These are phyloP conservation scores for Eutypella sp. DNA, from an alignment of 2,329 filamentous ascomycete genomes.

Conservation along the genomic window DNA sequence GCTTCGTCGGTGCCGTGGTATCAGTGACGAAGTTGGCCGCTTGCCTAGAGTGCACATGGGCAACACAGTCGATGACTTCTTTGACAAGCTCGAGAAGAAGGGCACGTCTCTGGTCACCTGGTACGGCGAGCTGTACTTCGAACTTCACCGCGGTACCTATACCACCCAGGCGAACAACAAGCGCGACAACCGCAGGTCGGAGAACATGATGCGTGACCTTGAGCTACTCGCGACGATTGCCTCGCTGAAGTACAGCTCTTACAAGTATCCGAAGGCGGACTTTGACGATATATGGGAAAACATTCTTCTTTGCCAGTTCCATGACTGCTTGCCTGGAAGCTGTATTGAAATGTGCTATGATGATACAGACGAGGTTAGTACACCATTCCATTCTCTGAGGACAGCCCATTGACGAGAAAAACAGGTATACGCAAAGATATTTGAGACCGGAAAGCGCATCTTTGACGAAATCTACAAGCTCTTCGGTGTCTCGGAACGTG, in stretches of 20 bases:
- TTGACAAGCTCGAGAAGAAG: constrained; percentile 77
- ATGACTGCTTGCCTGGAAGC: constrained; percentile 92
- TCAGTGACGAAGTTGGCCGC: constrained; percentile 79
- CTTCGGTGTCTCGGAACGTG: constrained; percentile 55
- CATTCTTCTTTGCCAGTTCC: constrained; percentile 90
- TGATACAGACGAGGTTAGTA: constrained; percentile 72
- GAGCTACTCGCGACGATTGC: constrained; percentile 85
- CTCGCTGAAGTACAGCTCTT: constrained; percentile 64
- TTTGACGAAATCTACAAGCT: constrained; percentile 64
- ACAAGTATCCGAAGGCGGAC: constrained; percentile 90
- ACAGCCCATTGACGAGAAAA: not conserved
- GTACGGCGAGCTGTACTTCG: constrained; percentile 98
- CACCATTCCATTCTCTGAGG: not conserved
- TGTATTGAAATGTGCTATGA: constrained; percentile 98
- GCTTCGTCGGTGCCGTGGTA: constrained; percentile 82
- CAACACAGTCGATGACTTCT: constrained; percentile 89
- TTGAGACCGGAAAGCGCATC: constrained; percentile 67
- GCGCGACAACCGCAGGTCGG: constrained; percentile 81
- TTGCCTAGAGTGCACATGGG: constrained; percentile 87
- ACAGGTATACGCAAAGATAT: constrained; percentile 75
- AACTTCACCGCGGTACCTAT: constrained; percentile 93
- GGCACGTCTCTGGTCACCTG: constrained; percentile 79
- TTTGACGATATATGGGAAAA: constrained; percentile 95
- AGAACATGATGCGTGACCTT: constrained; percentile 79
- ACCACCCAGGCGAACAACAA: constrained; percentile 98